Percentiles rank a stretch among this genome's conserved stretches.
Evolutionary conservation across 371 early-diverging fungal species (phyloP).

Genomic region (Capniomyces stellatus): DNA sequence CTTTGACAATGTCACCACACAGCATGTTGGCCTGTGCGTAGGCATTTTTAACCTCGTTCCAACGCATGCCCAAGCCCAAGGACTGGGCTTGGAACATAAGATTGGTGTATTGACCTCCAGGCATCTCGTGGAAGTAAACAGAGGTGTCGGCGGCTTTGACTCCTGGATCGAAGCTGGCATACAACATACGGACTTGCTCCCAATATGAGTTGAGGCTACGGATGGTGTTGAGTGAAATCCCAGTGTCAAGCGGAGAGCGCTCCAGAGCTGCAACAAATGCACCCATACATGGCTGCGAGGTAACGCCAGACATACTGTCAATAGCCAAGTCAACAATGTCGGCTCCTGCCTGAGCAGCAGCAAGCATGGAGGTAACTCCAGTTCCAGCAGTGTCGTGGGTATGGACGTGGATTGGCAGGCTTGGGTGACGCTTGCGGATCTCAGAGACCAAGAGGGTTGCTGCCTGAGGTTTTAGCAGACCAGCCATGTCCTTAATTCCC

Average conservation of each 20-base stretch:
- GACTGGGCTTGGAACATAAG: slow-evolving; percentile 88
- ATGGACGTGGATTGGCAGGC: slow-evolving; percentile 85
- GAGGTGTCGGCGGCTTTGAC: slow-evolving; percentile 72
- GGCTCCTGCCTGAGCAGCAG: slow-evolving; percentile 82
- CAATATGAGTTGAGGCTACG: slow-evolving; percentile 79
- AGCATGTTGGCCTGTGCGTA: slow-evolving; percentile 77
- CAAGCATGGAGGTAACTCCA: slow-evolving; percentile 86
- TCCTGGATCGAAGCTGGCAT: slow-evolving; percentile 85
- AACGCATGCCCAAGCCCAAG: slow-evolving; percentile 76
- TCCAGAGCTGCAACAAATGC: slow-evolving; percentile 73
- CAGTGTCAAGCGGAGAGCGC: slow-evolving; percentile 54
- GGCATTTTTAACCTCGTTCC: slow-evolving; percentile 83
- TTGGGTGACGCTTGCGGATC: slow-evolving; percentile 72
- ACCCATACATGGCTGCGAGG: slow-evolving; percentile 93
- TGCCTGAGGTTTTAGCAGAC: slow-evolving; percentile 78
- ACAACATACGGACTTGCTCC: slow-evolving; percentile 83
- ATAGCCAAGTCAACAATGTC: slow-evolving; percentile 85
- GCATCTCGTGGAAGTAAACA: slow-evolving; percentile 91
- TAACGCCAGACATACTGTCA: slow-evolving; percentile 88
- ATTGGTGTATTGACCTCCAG: slow-evolving; percentile 94
- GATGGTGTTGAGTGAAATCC: slow-evolving; percentile 56
- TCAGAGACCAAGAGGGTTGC: slow-evolving; percentile 62
- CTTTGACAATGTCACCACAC: slow-evolving; percentile 91
- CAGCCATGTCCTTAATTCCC: slow-evolving; percentile 96
- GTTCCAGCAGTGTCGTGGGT: slow-evolving; percentile 94